Evolutionary conservation across 345 rosid genomes (phyloP), one percentile per base, ranked within the genome.

Genomic region (Eucalyptus microcorys): DNA sequence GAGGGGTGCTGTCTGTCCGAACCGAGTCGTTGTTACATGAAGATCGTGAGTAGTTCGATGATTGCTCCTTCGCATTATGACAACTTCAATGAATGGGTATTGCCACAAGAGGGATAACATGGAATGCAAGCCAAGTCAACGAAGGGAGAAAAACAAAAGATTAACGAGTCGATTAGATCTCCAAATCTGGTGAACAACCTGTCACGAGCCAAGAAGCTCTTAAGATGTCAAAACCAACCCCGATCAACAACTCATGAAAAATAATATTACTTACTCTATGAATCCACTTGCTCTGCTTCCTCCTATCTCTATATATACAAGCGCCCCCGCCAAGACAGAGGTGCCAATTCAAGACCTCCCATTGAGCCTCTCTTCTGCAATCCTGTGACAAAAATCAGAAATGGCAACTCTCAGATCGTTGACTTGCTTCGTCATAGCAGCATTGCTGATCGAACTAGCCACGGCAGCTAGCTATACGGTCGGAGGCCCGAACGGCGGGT

Each of bases 401-500:
- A 66, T 86, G 87, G 61, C 59, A 7, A 64, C 40, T 45, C 49
- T 27, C 71, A 48, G 49, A 48, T 17, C 81, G 30, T 48, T 80
- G 17, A 66, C 90, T 45, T 87, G 92, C 84, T 87, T 94, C 89
- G 92, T 91, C 22, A 59, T 92, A 5, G 50, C 90, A 5, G 93
- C 94, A 61, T 42, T 94, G 86, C 61, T 95, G n/a, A 81, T 95
- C 81, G 88, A 92, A 89, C 76, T 94, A 90, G 88, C 95, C 66
- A 71, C 90, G 90, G 98, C 98, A 64, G 93, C 93, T 37, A 93
- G 91, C 81, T 89, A 93, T 89, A 92, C 93, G 3, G 95, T 97
- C 26, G 99, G 99, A 53, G 95, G 94, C 79, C 86, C 95, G 40
- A 93, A 81, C 79, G 97, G 97, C 42, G 89, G 94, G 15, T 97